Conservation (phyloP, 495 filamentous ascomycete genomes). For the Neurospora sp. region DNA sequence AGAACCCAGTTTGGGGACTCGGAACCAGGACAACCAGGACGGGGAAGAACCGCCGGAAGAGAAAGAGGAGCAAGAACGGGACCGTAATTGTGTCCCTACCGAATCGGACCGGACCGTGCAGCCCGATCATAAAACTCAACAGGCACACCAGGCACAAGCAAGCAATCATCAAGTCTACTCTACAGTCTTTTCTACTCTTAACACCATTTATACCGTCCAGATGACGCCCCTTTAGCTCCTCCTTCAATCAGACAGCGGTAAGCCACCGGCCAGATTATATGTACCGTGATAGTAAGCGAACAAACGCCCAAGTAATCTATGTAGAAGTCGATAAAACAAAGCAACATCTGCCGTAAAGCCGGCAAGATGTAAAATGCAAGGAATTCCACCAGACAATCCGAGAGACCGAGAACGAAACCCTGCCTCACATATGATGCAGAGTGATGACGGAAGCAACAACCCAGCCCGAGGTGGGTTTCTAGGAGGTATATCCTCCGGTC, state of each 20-base stretch:
- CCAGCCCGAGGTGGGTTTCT: not conserved
- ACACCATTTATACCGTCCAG: not conserved
- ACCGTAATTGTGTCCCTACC: not conserved
- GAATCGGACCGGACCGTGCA: not conserved
- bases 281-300: not conserved
- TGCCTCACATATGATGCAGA: not conserved
- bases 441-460: not conserved
- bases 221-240: not conserved
- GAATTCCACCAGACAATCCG: not conserved
- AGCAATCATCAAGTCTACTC: not conserved
- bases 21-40: not conserved
- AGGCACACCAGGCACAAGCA: not conserved
- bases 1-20: not conserved
- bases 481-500: not conserved
- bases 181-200: not conserved
- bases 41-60: not conserved
- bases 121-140: not conserved
- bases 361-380: not conserved
- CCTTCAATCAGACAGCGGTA: not conserved
- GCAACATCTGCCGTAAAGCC: not conserved
- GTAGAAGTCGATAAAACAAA: not conserved
- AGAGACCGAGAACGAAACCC: not conserved
- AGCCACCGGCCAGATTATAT: not conserved
- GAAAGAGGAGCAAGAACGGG: not conserved
- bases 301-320: not conserved